Evolutionary conservation across 1,139 yeast genomes (phyloP).

Genomic region (Meyerozyma athensensis): DNA sequence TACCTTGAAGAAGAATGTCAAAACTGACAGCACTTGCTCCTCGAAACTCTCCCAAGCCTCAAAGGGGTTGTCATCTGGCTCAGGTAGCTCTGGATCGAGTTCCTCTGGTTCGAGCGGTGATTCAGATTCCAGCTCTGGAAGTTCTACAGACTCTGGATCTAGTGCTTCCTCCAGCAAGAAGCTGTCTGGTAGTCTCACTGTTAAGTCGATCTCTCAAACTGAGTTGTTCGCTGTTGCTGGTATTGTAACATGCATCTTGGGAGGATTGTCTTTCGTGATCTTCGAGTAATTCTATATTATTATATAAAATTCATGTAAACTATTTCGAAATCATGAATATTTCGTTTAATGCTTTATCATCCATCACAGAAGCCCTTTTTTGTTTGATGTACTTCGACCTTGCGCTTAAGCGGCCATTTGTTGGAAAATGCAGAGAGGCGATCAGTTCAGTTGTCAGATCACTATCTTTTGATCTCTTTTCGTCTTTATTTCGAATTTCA

Average conservation of each 20-base stretch:
- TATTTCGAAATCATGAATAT: slow-evolving; percentile 73
- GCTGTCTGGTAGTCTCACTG: slow-evolving; percentile 19
- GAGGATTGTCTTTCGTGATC: slow-evolving; percentile 35
- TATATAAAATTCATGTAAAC: slow-evolving; percentile 1
- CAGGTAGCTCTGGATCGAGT: slow-evolving; percentile 15
- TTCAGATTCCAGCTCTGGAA: slow-evolving; percentile 24
- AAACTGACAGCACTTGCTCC: slow-evolving; percentile 28
- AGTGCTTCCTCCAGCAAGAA: slow-evolving; percentile 19
- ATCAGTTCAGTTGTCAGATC: slow-evolving; percentile 34
- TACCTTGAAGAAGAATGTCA: slow-evolving; percentile 24
- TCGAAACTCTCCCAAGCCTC: slow-evolving; percentile 23
- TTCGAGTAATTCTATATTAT: slow-evolving; percentile 17
- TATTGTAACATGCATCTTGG: slow-evolving; percentile 31
- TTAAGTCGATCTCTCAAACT: slow-evolving; percentile 23
- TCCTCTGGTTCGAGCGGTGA: slow-evolving; percentile 19
- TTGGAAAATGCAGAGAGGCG: too few species aligned
- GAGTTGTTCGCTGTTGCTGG: slow-evolving; percentile 29
- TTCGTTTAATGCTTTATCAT: slow-evolving; percentile 81
- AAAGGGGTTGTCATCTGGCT: slow-evolving; percentile 10
- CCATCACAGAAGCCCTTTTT: slow-evolving; percentile 88
- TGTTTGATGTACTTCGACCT: slow-evolving; percentile 85
- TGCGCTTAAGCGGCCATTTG: slow-evolving; percentile 53
- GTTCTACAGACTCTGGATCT: slow-evolving; percentile 22
- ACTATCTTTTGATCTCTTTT: slow-evolving; percentile 5
- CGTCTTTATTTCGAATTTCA: slow-evolving; percentile 7